Conservation (phyloP, 2,329 filamentous ascomycete species). For the Clathrospora elynae region DNA sequence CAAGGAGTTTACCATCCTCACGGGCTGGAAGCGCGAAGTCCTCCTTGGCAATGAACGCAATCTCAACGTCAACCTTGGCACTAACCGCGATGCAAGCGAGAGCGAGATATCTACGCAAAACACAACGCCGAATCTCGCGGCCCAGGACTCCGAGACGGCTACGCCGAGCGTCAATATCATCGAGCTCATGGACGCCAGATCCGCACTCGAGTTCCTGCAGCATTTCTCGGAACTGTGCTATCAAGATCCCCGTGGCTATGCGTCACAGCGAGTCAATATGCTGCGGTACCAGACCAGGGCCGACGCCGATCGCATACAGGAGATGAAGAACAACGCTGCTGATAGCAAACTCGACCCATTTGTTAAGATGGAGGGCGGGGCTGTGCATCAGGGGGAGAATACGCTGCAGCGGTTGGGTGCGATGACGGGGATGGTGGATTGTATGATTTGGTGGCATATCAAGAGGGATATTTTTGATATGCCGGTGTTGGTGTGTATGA, state of each 20-base stretch:
- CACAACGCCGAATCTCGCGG: slow-evolving; percentile 53
- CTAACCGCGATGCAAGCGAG: slow-evolving; percentile 46
- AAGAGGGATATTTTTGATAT: slow-evolving; percentile 98
- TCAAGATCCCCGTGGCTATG: slow-evolving; percentile 83
- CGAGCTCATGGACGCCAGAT: slow-evolving; percentile 91
- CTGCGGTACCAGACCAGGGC: slow-evolving; percentile 75
- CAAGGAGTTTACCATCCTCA: slow-evolving; percentile 95
- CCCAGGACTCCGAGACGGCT: slow-evolving; percentile 41
- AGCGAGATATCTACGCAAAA: slow-evolving; percentile 50
- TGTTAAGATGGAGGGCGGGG: slow-evolving; percentile 38
- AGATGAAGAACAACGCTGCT: slow-evolving; percentile 24
- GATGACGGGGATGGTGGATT: slow-evolving; percentile 89
- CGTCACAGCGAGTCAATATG: slow-evolving; percentile 81
- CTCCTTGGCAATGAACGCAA: slow-evolving; percentile 87
- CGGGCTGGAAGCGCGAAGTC: slow-evolving; percentile 90
- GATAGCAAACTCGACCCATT: slow-evolving; percentile 33
- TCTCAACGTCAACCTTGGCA: slow-evolving; percentile 79
- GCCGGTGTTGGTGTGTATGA: slow-evolving; percentile 97
- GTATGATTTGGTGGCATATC: slow-evolving; percentile 95
- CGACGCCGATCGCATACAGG: slow-evolving; percentile 40
- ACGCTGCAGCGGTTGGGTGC: slow-evolving; percentile 80
- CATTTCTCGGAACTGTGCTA: slow-evolving; percentile 93
- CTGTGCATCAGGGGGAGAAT: slow-evolving; percentile 64
- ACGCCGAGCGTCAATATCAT: slow-evolving; percentile 86
- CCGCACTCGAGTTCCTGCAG: slow-evolving; percentile 92